These are phyloP conservation scores for Sporothrix curviconia DNA, from an alignment of 2,329 filamentous ascomycete species.

Conservation along the genomic window DNA sequence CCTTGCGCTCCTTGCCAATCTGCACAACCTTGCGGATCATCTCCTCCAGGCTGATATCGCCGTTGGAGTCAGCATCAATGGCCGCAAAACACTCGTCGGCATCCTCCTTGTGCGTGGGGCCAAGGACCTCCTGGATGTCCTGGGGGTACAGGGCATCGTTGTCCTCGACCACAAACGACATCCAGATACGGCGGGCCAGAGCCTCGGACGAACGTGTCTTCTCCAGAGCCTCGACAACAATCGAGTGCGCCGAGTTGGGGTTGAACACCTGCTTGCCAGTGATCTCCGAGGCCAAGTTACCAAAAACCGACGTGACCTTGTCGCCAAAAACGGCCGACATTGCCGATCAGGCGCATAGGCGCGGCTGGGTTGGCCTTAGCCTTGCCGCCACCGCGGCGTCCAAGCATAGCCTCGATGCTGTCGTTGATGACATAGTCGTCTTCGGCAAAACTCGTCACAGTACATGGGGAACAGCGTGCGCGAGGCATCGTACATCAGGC, in stretches of 20 bases:
- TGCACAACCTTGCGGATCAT: conserved; percentile 85
- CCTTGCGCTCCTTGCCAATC: conserved; percentile 77
- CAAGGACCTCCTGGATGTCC: conserved; percentile 83
- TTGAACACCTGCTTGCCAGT: conserved; percentile 96
- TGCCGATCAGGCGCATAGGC: conserved; percentile 70
- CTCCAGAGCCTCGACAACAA: conserved; percentile 84
- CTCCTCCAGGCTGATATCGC: conserved; percentile 90
- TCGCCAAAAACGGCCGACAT: conserved; percentile 77
- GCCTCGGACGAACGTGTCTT: conserved; percentile 79
- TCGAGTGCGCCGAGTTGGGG: conserved; percentile 79
- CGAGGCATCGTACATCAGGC: conserved; percentile 84
- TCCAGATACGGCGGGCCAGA: conserved; percentile 91
- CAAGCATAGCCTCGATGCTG: conserved; percentile 62
- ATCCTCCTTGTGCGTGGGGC: conserved; percentile 62
- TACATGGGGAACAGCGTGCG: conserved; percentile 85
- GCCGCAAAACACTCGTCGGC: conserved; percentile 79
- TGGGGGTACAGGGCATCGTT: conserved; percentile 71
- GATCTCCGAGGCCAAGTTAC: conserved; percentile 88
- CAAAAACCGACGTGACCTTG: conserved; percentile 88
- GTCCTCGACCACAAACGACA: conserved; percentile 93
- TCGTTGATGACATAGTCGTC: conserved; percentile 92
- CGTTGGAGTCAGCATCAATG: conserved; percentile 82
- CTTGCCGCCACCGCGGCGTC: conserved; percentile 14
- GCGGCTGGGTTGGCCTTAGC: conserved; percentile 48
- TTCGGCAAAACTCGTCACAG: conserved; percentile 79